Percentiles rank a stretch among this genome's conserved stretches.
Evolutionary conservation across 768 basidiomycete species (phyloP).

Genomic region (Leccinum olivaceopallidum): DNA sequence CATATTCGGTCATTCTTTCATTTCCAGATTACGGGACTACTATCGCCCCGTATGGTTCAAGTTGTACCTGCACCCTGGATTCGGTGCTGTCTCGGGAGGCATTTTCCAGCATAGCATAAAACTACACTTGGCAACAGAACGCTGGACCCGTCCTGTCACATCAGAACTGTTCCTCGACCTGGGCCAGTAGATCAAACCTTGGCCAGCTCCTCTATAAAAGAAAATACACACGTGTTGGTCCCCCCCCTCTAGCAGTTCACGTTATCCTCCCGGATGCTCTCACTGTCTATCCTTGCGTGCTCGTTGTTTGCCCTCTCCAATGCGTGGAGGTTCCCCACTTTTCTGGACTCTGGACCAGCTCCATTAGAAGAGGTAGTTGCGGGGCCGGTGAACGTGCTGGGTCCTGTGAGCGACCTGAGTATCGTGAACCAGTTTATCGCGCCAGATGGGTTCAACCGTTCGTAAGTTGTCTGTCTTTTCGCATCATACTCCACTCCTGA

Average conservation of each 20-base stretch:
- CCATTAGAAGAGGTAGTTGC: not conserved
- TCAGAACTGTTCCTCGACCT: not conserved
- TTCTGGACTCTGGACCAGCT: conserved; percentile 1
- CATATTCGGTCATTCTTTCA: too few relatives aligned
- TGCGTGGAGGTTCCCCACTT: conserved; percentile 1
- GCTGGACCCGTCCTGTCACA: not conserved
- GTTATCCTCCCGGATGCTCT: conserved; percentile 1
- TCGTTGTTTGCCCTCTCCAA: conserved; percentile 7
- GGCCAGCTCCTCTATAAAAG: conserved; percentile 10
- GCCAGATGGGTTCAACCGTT: conserved; percentile 50
- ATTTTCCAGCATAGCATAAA: not conserved
- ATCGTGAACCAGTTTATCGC: conserved; percentile 41
- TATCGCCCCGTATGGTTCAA: too few relatives aligned
- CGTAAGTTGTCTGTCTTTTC: conserved; percentile 24
- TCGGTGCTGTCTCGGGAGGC: not conserved
- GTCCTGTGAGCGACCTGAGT: conserved; percentile 27
- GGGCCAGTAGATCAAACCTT: not conserved
- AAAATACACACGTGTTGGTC: not conserved
- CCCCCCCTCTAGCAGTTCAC: too few relatives aligned
- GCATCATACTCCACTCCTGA: not conserved
- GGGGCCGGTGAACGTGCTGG: conserved; percentile 8
- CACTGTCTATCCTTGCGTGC: conserved; percentile 7
- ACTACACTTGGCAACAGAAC: not conserved
- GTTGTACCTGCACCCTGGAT: not conserved
- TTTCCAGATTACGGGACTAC: not conserved